phyloP scores from a whole-genome alignment of 495 filamentous ascomycete species.

The Penicillium dipodomyicola region DNA sequence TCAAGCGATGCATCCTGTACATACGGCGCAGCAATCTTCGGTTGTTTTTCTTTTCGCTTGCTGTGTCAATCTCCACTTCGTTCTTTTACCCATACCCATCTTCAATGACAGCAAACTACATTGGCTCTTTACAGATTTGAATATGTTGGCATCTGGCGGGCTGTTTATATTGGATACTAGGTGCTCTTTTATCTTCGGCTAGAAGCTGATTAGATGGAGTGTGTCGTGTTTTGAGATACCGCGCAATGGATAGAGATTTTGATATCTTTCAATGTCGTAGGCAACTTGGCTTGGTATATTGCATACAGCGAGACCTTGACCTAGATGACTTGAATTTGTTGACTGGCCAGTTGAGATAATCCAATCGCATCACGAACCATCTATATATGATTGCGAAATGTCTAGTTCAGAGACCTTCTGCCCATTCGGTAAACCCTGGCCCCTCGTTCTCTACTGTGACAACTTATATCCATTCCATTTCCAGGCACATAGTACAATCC shows the following conservation, averaged over 20 bases:
- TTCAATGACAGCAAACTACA: slow-evolving; percentile 5
- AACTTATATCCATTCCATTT: too few species aligned
- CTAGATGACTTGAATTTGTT: not conserved
- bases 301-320: not conserved
- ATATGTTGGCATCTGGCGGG: not conserved
- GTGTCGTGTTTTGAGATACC: not conserved
- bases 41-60: not conserved
- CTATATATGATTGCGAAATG: not conserved
- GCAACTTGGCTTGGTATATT: not conserved
- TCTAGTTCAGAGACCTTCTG: not conserved
- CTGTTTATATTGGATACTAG: not conserved
- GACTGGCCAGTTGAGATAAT: not conserved
- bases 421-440: not conserved
- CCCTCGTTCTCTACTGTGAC: not conserved
- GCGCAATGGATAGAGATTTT: not conserved
- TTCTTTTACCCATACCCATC: slow-evolving; percentile 10
- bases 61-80: not conserved
- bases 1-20: slow-evolving; percentile 18
- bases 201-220: not conserved
- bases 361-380: not conserved
- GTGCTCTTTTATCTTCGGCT: not conserved
- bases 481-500: not conserved
- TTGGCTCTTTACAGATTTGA: too few species aligned
- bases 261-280: not conserved
- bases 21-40: slow-evolving; percentile 6